Evolutionary conservation across 2,329 filamentous ascomycete genomes (phyloP).

Genomic region (Arthrinium phaeospermum): DNA sequence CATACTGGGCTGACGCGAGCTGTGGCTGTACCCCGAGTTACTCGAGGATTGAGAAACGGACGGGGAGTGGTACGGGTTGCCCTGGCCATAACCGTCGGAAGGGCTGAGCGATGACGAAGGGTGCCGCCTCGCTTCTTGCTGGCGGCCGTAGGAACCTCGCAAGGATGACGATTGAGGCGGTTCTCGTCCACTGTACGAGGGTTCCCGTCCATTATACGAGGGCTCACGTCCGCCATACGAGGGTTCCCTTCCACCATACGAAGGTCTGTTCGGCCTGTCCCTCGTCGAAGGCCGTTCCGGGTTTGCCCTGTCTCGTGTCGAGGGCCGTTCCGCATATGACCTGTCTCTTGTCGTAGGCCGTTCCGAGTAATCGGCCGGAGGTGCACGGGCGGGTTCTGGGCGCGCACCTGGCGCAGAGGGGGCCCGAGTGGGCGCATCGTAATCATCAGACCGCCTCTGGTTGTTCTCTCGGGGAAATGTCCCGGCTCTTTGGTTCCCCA

Average conservation of each 20-base stretch:
- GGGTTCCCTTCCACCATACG: too few relatives aligned
- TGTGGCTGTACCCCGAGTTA: conserved; percentile 63
- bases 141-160: conserved; percentile 36
- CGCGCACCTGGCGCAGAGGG: conserved; percentile 55
- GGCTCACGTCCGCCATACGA: too few relatives aligned
- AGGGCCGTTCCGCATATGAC: background rate
- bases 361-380: conserved; percentile 32
- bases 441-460: conserved; percentile 25
- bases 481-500: conserved; percentile 53
- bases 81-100: conserved; percentile 63
- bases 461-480: conserved; percentile 56
- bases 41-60: conserved; percentile 71
- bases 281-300: too few relatives aligned
- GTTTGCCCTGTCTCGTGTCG: too few relatives aligned
- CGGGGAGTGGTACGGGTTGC: conserved; percentile 68
- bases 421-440: conserved; percentile 48
- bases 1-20: conserved; percentile 51
- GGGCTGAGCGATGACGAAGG: conserved; percentile 56
- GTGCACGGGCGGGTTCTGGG: conserved; percentile 43
- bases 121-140: conserved; percentile 46
- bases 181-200: conserved; percentile 52
- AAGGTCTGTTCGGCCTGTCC: too few relatives aligned
- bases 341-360: conserved; percentile 35
- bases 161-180: conserved; percentile 60
- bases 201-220: conserved; percentile 23